A percentile compares a stretch with the other conserved stretches of the same genome.
These are phyloP conservation scores for Oryza longistaminata DNA, from an alignment of 176 grass and related monocot genomes.

Conservation along the genomic window DNA sequence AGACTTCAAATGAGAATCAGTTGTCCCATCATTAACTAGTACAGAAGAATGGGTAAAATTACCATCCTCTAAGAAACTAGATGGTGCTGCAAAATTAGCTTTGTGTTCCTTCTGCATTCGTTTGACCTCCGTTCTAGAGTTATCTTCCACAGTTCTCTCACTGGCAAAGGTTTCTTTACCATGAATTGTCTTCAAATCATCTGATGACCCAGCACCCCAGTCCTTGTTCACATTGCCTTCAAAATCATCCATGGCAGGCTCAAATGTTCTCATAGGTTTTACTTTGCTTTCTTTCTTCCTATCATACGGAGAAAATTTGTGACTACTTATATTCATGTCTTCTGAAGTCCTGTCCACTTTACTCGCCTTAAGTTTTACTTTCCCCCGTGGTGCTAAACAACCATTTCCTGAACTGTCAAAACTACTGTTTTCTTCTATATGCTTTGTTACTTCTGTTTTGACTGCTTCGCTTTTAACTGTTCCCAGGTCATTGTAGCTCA, in stretches of 20 bases:
- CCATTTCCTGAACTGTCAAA: conserved; percentile 39
- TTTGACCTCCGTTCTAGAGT: conserved; percentile 38
- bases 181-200: conserved; percentile 40
- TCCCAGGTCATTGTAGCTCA: conserved; percentile 24
- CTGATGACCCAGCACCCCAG: conserved; percentile 33
- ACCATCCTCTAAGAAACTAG: conserved; percentile 27
- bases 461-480: conserved; percentile 35
- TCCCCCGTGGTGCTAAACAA: conserved; percentile 7
- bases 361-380: conserved; percentile 43
- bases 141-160: conserved; percentile 26
- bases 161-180: conserved; percentile 30
- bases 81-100: conserved; percentile 26
- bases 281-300: conserved; percentile 53
- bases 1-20: conserved; percentile 39
- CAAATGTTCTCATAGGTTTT: conserved; percentile 39
- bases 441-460: conserved; percentile 41
- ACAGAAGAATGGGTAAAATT: conserved; percentile 28
- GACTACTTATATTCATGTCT: conserved; percentile 33
- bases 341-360: conserved; percentile 37
- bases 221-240: conserved; percentile 44
- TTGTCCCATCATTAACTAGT: conserved; percentile 45
- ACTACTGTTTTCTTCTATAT: conserved; percentile 38
- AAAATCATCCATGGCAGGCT: conserved; percentile 43
- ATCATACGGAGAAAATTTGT: conserved; percentile 41
- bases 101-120: conserved; percentile 44